phyloP scores from a whole-genome alignment of 352 stramenopile genomes.

The Pythium insidiosum region DNA sequence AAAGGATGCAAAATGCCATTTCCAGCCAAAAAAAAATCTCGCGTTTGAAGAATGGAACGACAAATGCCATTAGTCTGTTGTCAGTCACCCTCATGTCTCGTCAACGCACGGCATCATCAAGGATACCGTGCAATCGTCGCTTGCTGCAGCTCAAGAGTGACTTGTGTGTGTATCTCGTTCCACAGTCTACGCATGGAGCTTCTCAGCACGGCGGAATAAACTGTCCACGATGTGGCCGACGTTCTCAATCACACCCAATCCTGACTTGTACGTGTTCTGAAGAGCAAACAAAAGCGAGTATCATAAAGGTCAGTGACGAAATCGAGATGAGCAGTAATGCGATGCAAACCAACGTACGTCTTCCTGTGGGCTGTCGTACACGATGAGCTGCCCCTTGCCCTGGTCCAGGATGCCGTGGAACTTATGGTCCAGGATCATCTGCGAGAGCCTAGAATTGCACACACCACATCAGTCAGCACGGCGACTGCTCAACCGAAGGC shows the following conservation, averaged over 20 bases:
- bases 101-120: too few species aligned
- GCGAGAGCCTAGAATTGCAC: constrained; percentile 86
- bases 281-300: constrained; percentile 2
- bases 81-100: too few species aligned
- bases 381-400: constrained; percentile 97
- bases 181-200: constrained; percentile 56
- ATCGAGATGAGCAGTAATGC: not conserved
- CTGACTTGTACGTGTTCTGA: constrained; percentile 90
- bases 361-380: constrained; percentile 92
- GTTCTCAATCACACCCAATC: constrained; percentile 95
- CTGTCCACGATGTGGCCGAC: constrained; percentile 95
- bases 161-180: too few species aligned
- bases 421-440: constrained; percentile 99
- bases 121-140: too few species aligned
- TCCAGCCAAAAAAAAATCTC: too few species aligned
- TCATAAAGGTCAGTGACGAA: constrained; percentile 1
- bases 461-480: constrained; percentile 25
- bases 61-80: too few species aligned
- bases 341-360: constrained; percentile 71
- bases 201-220: constrained; percentile 86
- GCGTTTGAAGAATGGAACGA: too few species aligned
- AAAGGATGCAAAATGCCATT: too few species aligned
- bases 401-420: constrained; percentile 99
- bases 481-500: too few species aligned
- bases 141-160: too few species aligned